Base-by-base conservation (phyloP, 352 stramenopile genomes). In the Pythium monospermum region DNA sequence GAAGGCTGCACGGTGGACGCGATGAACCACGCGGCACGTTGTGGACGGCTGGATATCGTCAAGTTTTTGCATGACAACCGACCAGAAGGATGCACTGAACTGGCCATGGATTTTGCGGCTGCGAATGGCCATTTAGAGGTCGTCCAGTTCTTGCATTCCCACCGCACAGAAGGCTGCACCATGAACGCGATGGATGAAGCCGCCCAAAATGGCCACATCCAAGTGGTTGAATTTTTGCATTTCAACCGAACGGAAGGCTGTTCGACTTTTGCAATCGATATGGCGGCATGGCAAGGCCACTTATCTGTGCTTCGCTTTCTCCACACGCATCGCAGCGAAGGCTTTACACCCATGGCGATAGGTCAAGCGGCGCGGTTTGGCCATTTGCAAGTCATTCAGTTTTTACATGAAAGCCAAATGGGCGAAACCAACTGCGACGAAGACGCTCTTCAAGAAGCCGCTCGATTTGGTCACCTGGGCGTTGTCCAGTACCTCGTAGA, bases 331-430 rank as follows among this genome's bases (percentile, higher is more conserved):
- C 31, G 46, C n/a, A 15, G n/a, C 21, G 46, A 53, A 30, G 46
- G 46, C 6, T 53, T 41, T 33, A 53, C 46, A 16, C 31, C 31
- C n/a, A 42, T 43, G 31, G 46, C 46, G 16, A 53, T 53, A 4
- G 21, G 1, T 1, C 15, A 21, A 19, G 12, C 23, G 6, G 43
- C 43, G 15, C 43, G 18, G 27, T 21, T 35, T n/a, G 43, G 43
- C 6, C 25, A 22, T 10, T 27, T 50, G 5, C 16, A 35, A 6
- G 43, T 50, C 5, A 25, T 50, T 11, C 22, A 25, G 12, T 50
- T 50, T 19, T 25, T 50, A 7, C 43, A 50, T n/a, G n/a, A 51
- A 21, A 2, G 27, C 18, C n/a, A 32, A 45, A 7, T 7, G 22
- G 4, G 11, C 3, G 47, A 54, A 45, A 4, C 6, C 12, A 44